Evolutionary conservation across 805 yeast species (phyloP).

Genomic region (Yamadazyma nakazawae): DNA sequence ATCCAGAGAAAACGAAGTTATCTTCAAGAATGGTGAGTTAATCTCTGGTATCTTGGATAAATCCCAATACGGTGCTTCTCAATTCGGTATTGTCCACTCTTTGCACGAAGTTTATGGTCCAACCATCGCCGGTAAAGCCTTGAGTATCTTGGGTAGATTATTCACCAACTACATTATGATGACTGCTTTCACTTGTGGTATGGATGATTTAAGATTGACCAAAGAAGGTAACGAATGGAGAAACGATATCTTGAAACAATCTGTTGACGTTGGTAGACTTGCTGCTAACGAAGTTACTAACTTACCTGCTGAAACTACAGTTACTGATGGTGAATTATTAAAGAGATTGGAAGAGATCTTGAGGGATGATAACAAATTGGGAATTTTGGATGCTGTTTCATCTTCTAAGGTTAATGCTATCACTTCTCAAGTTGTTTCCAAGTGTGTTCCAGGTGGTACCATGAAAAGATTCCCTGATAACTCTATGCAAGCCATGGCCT

Average conservation of each 20-base stretch:
- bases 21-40: slow-evolving; percentile 83
- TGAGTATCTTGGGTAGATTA: slow-evolving; percentile 90
- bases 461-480: slow-evolving; percentile 94
- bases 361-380: slow-evolving; percentile 89
- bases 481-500: slow-evolving; percentile 98
- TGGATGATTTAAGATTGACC: slow-evolving; percentile 96
- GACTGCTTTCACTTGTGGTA: slow-evolving; percentile 98
- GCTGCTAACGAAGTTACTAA: slow-evolving; percentile 96
- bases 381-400: slow-evolving; percentile 91
- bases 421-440: slow-evolving; percentile 90
- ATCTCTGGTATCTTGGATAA: slow-evolving; percentile 93
- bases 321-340: slow-evolving; percentile 68
- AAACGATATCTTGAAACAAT: slow-evolving; percentile 70
- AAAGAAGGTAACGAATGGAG: slow-evolving; percentile 90
- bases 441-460: slow-evolving; percentile 94
- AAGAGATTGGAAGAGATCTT: slow-evolving; percentile 90
- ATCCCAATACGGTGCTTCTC: slow-evolving; percentile 97
- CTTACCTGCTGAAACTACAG: slow-evolving; percentile 45
- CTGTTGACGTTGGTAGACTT: slow-evolving; percentile 78
- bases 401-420: slow-evolving; percentile 89
- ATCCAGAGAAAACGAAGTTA: slow-evolving; percentile 80
- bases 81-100: slow-evolving; percentile 95
- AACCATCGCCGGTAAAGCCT: slow-evolving; percentile 79
- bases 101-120: slow-evolving; percentile 95
- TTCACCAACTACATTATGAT: slow-evolving; percentile 91